Evolutionary conservation across 805 yeast species (phyloP).

Genomic region (Teunomyces funiuensis): DNA sequence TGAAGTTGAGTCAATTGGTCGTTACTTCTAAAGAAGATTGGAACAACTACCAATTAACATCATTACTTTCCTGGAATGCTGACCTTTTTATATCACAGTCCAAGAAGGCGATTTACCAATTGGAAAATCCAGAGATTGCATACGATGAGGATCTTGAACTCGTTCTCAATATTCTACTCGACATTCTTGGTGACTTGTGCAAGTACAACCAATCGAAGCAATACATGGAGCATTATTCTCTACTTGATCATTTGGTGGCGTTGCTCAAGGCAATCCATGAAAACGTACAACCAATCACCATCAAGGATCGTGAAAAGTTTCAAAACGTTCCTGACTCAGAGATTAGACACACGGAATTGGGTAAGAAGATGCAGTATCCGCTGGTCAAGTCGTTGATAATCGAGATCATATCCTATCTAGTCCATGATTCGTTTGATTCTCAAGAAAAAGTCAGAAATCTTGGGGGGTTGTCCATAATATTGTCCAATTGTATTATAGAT

Average conservation of each 20-base stretch:
- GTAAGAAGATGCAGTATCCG: constrained; percentile 35
- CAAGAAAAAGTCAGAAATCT: constrained; percentile 68
- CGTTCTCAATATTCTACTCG: constrained; percentile 28
- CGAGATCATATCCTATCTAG: constrained; percentile 62
- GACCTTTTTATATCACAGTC: constrained; percentile 26
- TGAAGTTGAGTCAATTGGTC: constrained; percentile 33
- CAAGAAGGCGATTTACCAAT: not conserved
- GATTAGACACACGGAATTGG: constrained; percentile 16
- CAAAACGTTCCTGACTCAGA: not conserved
- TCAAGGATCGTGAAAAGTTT: constrained; percentile 19
- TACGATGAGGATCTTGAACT: constrained; percentile 10
- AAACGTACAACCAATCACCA: constrained; percentile 24
- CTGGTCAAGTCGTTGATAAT: constrained; percentile 64
- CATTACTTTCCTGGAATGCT: constrained; percentile 43
- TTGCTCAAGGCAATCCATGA: constrained; percentile 43
- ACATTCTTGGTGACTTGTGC: constrained; percentile 42
- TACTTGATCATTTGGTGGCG: constrained; percentile 32
- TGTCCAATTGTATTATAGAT: constrained; percentile 84
- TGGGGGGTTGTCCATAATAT: constrained; percentile 68
- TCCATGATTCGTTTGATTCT: constrained; percentile 48
- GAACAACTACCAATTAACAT: constrained; percentile 37
- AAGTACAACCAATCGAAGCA: constrained; percentile 41
- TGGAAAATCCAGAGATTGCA: not conserved
- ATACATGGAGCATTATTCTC: constrained; percentile 41
- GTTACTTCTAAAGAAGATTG: constrained; percentile 41